Evolutionary conservation across 2,329 filamentous ascomycete species (phyloP), one percentile per base, ranked within the genome.

Genomic region (Ceratocystis ficicola): DNA sequence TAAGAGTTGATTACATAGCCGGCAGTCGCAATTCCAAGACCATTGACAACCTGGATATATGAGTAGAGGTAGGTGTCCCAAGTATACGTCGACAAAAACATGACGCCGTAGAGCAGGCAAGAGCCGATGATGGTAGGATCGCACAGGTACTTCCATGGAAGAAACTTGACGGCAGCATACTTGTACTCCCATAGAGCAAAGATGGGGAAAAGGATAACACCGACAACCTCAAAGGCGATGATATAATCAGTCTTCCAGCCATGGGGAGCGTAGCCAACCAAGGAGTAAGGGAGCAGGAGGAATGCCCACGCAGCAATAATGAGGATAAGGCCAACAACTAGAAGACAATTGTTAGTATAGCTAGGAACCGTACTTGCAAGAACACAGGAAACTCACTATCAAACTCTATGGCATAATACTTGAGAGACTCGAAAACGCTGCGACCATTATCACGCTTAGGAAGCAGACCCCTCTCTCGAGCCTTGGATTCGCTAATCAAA

Each of bases 131-230:
- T 75, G n/a, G 79, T 81, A 44, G 76, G 74, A 65, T 81, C 74
- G 64, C 76, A 75, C 69, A 83, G 74, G 71, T 83, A 75, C 68
- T 75, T 73, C 71, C 76, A 82, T 2, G 79, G 82, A 62, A 88
- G 77, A 73, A 87, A 81, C 22, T 81, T 80, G 66, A 81, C 79
- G 0, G 78, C 78, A 0, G 85, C 81, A 63, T 81, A 75, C 62
- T 75, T 84, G 15, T 74, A 77, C 73, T 88, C 85, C 77, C 81
- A 85, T 1, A 81, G 67, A 1, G 74, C 80, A 64, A 87, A 84
- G 5, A 73, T 71, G 3, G 75, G 71, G 2, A 85, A 71, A 17
- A 78, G 75, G 0, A 79, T 71, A 1, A 76, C 74, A 1, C 83
- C 83, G 10, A 84, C 69, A 3, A 84, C 77, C 36, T 79, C 74